phyloP scores from a whole-genome alignment of 169 alveolate genomes.

The Plasmodium gonderi region DNA sequence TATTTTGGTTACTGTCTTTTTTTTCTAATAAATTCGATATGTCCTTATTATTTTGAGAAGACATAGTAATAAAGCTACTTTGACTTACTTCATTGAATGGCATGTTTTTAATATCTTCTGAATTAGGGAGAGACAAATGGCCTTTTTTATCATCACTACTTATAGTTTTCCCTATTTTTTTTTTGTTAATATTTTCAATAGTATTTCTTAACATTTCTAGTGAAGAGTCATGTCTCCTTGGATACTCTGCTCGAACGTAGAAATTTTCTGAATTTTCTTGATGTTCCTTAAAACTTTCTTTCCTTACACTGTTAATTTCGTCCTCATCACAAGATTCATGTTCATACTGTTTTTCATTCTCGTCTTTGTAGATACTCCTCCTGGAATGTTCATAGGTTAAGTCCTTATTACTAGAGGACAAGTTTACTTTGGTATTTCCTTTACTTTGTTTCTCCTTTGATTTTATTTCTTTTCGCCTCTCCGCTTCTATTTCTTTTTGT shows the following conservation, averaged over 20 bases:
- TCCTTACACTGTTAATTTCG: not conserved
- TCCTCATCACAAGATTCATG: not conserved
- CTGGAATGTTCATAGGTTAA: not conserved
- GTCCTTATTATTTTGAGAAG: not conserved
- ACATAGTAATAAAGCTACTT: not conserved
- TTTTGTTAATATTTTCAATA: conserved; percentile 38
- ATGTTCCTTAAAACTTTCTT: not conserved
- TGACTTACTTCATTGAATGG: not conserved
- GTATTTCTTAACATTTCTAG: conserved; percentile 44
- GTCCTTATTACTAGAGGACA: no score
- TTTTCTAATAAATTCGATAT: not conserved
- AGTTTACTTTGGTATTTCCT: not conserved
- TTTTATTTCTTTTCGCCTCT: no score
- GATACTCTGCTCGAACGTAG: not conserved
- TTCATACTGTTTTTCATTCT: not conserved
- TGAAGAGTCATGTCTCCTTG: conserved; percentile 66
- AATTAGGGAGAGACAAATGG: not conserved
- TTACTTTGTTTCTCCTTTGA: not conserved
- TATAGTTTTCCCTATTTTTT: conserved; percentile 2
- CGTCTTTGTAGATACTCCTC: not conserved
- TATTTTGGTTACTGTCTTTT: not conserved
- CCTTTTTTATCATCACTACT: not conserved
- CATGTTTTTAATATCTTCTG: no score
- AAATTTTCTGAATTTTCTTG: conserved; percentile 39
- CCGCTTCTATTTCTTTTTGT: not conserved